Percentiles rank a stretch among this genome's conserved stretches.
Conservation (phyloP, 1,284 basidiomycete genomes). For the Entoloma clypeatum region DNA sequence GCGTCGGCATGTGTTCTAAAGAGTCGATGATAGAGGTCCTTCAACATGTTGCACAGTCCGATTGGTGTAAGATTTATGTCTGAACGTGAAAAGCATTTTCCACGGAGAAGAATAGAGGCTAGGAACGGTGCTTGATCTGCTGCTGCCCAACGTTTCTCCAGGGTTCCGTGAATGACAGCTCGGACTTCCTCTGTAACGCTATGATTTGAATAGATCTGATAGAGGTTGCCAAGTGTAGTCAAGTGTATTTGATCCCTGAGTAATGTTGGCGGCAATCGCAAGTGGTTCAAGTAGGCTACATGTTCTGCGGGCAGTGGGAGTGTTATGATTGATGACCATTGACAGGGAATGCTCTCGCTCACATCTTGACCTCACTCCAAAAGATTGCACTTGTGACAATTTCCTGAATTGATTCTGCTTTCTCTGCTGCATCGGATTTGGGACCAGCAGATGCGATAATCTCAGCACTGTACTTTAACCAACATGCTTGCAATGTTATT, state of each 20-base stretch:
- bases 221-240: slow-evolving; percentile 27
- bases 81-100: slow-evolving; percentile 12
- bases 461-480: slow-evolving; percentile 15
- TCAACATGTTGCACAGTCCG: slow-evolving; percentile 5
- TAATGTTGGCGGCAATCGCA: slow-evolving; percentile 30
- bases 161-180: slow-evolving; percentile 1
- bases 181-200: slow-evolving; percentile 1
- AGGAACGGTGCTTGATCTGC: slow-evolving; percentile 3
- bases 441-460: slow-evolving; percentile 18
- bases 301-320: slow-evolving; percentile 20
- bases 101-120: too few species aligned
- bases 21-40: neutral
- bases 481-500: slow-evolving; percentile 14
- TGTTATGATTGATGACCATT: too few species aligned
- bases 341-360: too few species aligned
- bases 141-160: neutral
- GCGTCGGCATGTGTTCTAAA: neutral
- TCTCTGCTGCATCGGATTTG: slow-evolving; percentile 15
- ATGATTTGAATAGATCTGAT: slow-evolving; percentile 16
- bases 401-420: slow-evolving; percentile 10
- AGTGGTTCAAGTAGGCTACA: slow-evolving; percentile 28
- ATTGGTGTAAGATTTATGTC: neutral
- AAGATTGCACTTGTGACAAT: neutral
- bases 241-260: slow-evolving; percentile 27
- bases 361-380: slow-evolving; percentile 2